Evolutionary conservation across 1,139 yeast genomes (phyloP), one percentile per base, ranked within the genome.

Genomic region (Yamadazyma dendronema): DNA sequence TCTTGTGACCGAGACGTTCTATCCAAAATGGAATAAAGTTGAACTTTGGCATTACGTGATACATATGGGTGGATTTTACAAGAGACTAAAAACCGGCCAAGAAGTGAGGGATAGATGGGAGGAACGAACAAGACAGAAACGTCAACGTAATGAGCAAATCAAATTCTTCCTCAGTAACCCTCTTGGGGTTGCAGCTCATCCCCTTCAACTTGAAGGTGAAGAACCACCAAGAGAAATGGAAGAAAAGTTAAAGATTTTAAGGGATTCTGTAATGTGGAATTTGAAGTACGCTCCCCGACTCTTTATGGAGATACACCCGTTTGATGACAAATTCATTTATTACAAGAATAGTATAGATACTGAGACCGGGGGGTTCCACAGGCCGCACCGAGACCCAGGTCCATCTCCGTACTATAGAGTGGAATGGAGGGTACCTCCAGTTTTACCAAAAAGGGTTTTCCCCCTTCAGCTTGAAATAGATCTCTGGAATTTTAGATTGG

Each of bases 251-350:
- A 24, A 9, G 6, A 24, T n/a, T 12, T 12, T 24, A 11, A 12
- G 29, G 17, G 11, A 12, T 14, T 6, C 6, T 13, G 17, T 14
- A 4, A 4, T 13, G 9, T 13, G 8, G 17, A 17, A 26, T 6
- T 14, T 26, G 9, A 12, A 7, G 11, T 26, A 26, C 32, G 39
- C 35, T 12, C 39, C 39, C 13, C 9, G 12, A 9, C 12, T 36
- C 4, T 36, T 36, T 25, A 27, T 11, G 22, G 19, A 19, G 2
- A 33, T 33, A 3, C 39, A 36, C 23, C 39, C 39, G n/a, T 36
- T 36, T 27, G 22, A 24, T 9, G 21, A 23, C 3, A 13, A 17
- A 11, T 15, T 16, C 12, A 33, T 26, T 9, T 4, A 9, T 5
- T 36, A 36, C 22, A n/a, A 17, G 6, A 29, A 36, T 22, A 29